Base-by-base conservation (phyloP, 2,329 filamentous ascomycete genomes). In the Furcasterigmium sp. region DNA sequence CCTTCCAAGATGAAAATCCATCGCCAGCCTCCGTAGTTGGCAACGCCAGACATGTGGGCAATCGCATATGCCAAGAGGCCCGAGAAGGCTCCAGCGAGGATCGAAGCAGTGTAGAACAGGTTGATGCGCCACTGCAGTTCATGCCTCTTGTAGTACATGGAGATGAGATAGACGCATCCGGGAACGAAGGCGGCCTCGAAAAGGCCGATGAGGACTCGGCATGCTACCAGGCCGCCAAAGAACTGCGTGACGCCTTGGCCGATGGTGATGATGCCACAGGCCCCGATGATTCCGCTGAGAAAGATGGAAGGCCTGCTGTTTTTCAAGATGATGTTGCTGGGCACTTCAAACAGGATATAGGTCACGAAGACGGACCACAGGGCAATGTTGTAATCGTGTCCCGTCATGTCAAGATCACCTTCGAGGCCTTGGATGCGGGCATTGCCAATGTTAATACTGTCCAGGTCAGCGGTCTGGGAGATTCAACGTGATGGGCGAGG, bases 361-460 rank as follows among this genome's bases (percentile, higher is more conserved):
- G 73, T 72, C 51, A 84, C 70, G 53, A 82, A 84, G 60, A 83
- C 83, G 42, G 76, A 56, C 2, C 76, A 78, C 1, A 84, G 64
- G 2, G 82, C 69, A 7, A 63, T 61, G 47, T 84, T 83, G 63
- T 81, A 84, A 46, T 81, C 76, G 46, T 79, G 75, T 23, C 70
- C 68, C 9, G 53, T 62, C 36, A 83, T 56, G 0, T 62, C 50
- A 4, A 82, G 66, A 29, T 78, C 75, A 25, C 64, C 64, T 38
- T 76, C 71, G 3, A 81, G 58, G 0, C 75, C 75, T 8, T 75
- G 76, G 8, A 81, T 56, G 48, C 68, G 72, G 3, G 76, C 76
- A 56, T 81, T 82, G 20, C 76, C 72, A n/a, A 52, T 51, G 29
- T 52, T 51, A n/a, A 61, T 64, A 30, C 54, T 50, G 39, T 64